Conservation (phyloP, 139 green algal species). For the Deuterostichococcus epilithicus region DNA sequence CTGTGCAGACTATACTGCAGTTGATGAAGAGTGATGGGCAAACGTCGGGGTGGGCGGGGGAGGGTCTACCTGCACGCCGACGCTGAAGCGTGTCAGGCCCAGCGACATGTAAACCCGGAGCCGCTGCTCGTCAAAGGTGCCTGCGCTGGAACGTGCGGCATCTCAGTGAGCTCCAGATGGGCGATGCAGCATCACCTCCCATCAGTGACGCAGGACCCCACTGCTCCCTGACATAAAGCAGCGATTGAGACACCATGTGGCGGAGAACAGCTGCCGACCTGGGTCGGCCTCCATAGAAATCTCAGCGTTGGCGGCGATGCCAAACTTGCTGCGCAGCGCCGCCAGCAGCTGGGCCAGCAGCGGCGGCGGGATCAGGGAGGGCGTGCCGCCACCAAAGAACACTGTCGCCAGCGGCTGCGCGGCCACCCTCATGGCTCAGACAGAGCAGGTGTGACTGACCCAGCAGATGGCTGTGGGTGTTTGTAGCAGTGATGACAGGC, state of each 20-base stretch:
- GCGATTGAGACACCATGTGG: too few species aligned
- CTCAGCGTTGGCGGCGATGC: slow-evolving; percentile 70
- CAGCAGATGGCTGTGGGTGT: slow-evolving; percentile 2
- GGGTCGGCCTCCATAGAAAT: slow-evolving; percentile 93
- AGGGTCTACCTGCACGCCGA: slow-evolving; percentile 76
- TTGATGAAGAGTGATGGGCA: too few species aligned
- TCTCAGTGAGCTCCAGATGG: too few species aligned
- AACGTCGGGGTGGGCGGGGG: neutral
- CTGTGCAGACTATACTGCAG: too few species aligned
- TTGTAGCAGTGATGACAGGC: slow-evolving; percentile 17
- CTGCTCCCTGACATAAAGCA: too few species aligned
- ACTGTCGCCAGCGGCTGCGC: slow-evolving; percentile 60
- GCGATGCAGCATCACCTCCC: too few species aligned
- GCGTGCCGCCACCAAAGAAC: slow-evolving; percentile 89
- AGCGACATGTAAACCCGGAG: slow-evolving; percentile 68
- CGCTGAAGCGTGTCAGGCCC: slow-evolving; percentile 84
- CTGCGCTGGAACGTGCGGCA: slow-evolving; percentile 9
- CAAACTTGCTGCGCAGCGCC: slow-evolving; percentile 49
- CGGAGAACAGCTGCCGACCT: too few species aligned
- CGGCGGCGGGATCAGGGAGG: slow-evolving; percentile 76
- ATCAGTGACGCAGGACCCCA: too few species aligned
- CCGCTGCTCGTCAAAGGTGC: slow-evolving; percentile 80
- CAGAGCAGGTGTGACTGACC: slow-evolving; percentile 62
- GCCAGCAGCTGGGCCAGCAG: slow-evolving; percentile 67
- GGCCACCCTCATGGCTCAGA: slow-evolving; percentile 38